Conservation (phyloP, 2,329 filamentous ascomycete species). For the Metarhizium humberi region DNA sequence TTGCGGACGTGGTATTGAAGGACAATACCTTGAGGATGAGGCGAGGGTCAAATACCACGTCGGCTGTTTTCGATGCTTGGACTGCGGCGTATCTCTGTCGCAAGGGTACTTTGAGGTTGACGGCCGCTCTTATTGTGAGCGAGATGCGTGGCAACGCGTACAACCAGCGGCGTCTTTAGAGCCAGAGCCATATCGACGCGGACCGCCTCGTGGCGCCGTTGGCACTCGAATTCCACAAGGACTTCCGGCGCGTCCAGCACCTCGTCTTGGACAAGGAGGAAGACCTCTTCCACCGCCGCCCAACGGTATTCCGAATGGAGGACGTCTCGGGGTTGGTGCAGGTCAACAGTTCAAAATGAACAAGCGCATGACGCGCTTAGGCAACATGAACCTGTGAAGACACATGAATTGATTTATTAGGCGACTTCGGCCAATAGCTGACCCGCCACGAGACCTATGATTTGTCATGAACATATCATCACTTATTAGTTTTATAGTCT, state of each 20-base stretch:
- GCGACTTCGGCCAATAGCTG: neutral
- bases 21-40: constrained; percentile 84
- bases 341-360: constrained; percentile 39
- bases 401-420: constrained; percentile 24
- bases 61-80: constrained; percentile 73
- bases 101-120: constrained; percentile 90
- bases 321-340: constrained; percentile 9
- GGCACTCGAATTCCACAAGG: constrained; percentile 15
- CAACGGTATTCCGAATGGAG: constrained; percentile 6
- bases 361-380: constrained; percentile 52
- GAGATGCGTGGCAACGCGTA: constrained; percentile 60
- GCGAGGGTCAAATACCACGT: constrained; percentile 72
- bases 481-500: neutral
- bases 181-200: constrained; percentile 8
- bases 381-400: constrained; percentile 28
- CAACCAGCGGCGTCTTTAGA: constrained; percentile 20
- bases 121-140: constrained; percentile 74
- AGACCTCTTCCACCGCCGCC: neutral
- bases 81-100: constrained; percentile 63
- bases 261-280: constrained; percentile 7
- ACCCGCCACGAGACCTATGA: neutral
- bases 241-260: constrained; percentile 11
- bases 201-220: constrained; percentile 5
- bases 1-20: constrained; percentile 83
- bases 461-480: neutral